Base-by-base conservation (phyloP, 768 basidiomycete species). In the Amanita muscaria region DNA sequence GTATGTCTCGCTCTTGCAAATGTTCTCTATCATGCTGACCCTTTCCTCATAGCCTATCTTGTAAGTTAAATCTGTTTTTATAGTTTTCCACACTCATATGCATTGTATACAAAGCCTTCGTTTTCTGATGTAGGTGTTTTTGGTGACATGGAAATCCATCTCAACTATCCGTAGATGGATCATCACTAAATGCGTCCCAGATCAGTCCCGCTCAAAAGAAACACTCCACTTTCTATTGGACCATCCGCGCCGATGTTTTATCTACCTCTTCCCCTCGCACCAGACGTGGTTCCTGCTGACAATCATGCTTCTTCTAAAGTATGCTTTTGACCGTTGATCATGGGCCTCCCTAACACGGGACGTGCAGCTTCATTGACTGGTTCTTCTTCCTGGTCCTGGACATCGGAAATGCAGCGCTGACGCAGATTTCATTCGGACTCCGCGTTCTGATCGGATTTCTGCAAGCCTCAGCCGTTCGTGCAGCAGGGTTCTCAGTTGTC, bases 181-280 rank as follows among this genome's bases (percentile, higher is more conserved):
- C 4, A 53, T 83, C 29, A 70, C 77, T 9, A 87, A 85, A 58
- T 34, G 77, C 4, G 72, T 83, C 16, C 77, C 80, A 4, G 54
- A 53, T 2, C 55, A 60, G 0, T 89, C 88, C 11, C 75, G 79
- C 1, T 55, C 79, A 0, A 65, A 78, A 37, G 89, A 93, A 63
- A 89, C 90, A 0, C 67, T 96, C 1, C 83, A 81, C 44, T 99
- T 98, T 59, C 76, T 99, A 6, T 74, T 99, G 7, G 91, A 97
- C 55, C 94, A 97, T 58, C 94, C 94, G 10, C 79, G 94, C 9
- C 78, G 88, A 50, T 94, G 91, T 61, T 93, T 86, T 56, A 77
- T 90, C 9, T 88, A 91, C 59, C 73, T 94, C 7, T 94, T 94
- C 53, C 91, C 91, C 0, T 81, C 89, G 0, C 88, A 92, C 55